Base-by-base conservation (phyloP, 306 rosid genomes). In the Begonia loranthoides region DNA sequence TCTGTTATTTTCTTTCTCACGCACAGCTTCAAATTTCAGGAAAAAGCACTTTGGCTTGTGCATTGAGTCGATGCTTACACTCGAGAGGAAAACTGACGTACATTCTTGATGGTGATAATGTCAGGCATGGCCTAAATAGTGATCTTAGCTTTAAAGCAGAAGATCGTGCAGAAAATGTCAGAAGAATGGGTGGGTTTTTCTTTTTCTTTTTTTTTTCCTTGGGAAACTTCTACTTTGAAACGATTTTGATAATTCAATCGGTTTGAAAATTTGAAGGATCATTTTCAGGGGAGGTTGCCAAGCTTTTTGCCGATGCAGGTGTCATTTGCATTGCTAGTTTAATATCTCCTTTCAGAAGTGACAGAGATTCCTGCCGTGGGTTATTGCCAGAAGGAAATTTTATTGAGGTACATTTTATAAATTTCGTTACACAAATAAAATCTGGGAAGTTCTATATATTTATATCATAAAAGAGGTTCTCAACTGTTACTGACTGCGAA, bases 301-400 rank as follows among this genome's bases (percentile, higher is more conserved):
- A 81, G 78, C 87, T 90, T 41, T 80, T 90, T 70, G 94, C 99
- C 41, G 99, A 90, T 86, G 88, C 99, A 54, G 95, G 99, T 57
- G 48, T 80, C 62, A 86, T 90, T 73, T 86, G 99, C 73, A 78
- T 86, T 63, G 76, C 94, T 50, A 82, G 99, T 62, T 76, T 90
- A 66, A 90, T 90, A 72, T 86, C 99, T 56, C 99, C 99, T 28
- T 90, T 82, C 72, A 75, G 51, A 68, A 83, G 67, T 68, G 94
- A 90, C 55, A 76, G 99, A 79, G 94, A 78, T 62, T 83, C 87
- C 45, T 90, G 99, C 58, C 87, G 99, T 70, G 83, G 79, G 17
- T 64, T 90, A 13, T 68, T 86, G 58, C 80, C 94, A 5, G 68
- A 86, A 59, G 87, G 95, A 54, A 90, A 86, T 62, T 90, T 90